Evolutionary conservation across 2,329 filamentous ascomycete species (phyloP).

Genomic region (Fusarium neocosmosporiellum): DNA sequence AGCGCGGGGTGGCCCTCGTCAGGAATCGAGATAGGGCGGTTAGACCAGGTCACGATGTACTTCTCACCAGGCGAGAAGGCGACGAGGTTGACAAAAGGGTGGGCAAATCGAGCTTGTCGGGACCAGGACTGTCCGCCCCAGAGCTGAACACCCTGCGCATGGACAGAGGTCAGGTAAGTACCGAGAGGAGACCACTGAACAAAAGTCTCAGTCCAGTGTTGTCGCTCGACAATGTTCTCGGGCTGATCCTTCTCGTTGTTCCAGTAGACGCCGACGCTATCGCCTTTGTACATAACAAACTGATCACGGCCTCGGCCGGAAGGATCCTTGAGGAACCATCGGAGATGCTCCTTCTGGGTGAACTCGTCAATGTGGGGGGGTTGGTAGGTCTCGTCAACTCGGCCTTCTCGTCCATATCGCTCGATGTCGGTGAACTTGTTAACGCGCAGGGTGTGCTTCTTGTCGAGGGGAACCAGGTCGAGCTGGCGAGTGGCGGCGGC

Average conservation of each 20-base stretch:
- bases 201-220: constrained; percentile 98
- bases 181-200: constrained; percentile 97
- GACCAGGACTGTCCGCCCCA: constrained; percentile 94
- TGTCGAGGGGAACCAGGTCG: constrained; percentile 89
- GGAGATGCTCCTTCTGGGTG: constrained; percentile 90
- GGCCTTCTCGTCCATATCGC: constrained; percentile 92
- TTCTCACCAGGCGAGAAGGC: constrained; percentile 95
- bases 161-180: constrained; percentile 93
- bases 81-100: constrained; percentile 94
- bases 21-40: constrained; percentile 90
- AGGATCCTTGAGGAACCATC: constrained; percentile 91
- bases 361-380: constrained; percentile 86
- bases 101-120: constrained; percentile 91
- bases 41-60: constrained; percentile 97
- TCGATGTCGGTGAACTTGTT: constrained; percentile 99
- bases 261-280: constrained; percentile 96
- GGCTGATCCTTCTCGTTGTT: constrained; percentile 95
- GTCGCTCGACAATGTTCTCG: constrained; percentile 89
- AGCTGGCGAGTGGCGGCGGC: constrained; percentile 89
- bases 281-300: constrained; percentile 92
- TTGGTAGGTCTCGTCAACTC: constrained; percentile 90
- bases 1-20: constrained; percentile 88
- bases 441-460: constrained; percentile 93
- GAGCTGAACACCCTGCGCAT: constrained; percentile 95
- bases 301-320: constrained; percentile 87